Evolutionary conservation across 805 yeast species (phyloP).

Genomic region (Metschnikowia hibisci): DNA sequence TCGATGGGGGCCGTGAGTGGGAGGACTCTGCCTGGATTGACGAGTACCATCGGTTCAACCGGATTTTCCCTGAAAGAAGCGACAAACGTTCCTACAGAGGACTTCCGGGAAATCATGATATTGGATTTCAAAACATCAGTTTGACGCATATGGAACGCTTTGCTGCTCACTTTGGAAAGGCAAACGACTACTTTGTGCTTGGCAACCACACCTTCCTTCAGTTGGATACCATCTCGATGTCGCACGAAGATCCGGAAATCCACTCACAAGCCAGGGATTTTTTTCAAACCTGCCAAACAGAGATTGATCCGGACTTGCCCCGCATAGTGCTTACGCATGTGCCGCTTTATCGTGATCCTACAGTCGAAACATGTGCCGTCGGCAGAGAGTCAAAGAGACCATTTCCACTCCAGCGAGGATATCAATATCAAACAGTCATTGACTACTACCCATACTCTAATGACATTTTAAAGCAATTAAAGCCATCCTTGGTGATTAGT

Average conservation of each 20-base stretch:
- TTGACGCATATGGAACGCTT: constrained; percentile 59
- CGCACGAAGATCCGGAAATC: constrained; percentile 47
- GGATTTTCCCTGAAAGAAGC: constrained; percentile 58
- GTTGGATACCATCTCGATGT: constrained; percentile 79
- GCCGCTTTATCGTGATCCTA: constrained; percentile 73
- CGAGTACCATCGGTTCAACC: constrained; percentile 66
- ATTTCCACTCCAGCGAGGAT: constrained; percentile 72
- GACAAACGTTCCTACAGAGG: constrained; percentile 36
- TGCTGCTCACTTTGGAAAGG: constrained; percentile 66
- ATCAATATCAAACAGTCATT: constrained; percentile 88
- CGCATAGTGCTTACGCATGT: constrained; percentile 79
- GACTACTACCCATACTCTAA: constrained; percentile 51
- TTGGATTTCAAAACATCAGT: constrained; percentile 82
- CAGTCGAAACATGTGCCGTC: constrained; percentile 66
- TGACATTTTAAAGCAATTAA: constrained; percentile 51
- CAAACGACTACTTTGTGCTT: constrained; percentile 50
- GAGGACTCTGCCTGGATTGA: constrained; percentile 59
- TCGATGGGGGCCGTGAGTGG: constrained; percentile 95
- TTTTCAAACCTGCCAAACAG: constrained; percentile 33
- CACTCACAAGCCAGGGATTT: constrained; percentile 52
- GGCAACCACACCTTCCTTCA: constrained; percentile 72
- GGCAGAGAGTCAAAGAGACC: constrained; percentile 59
- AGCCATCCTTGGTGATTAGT: constrained; percentile 70
- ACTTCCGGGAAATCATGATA: constrained; percentile 92
- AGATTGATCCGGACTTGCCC: constrained; percentile 40